Evolutionary conservation across 768 basidiomycete genomes (phyloP).

Genomic region (Crepidotus variabilis): DNA sequence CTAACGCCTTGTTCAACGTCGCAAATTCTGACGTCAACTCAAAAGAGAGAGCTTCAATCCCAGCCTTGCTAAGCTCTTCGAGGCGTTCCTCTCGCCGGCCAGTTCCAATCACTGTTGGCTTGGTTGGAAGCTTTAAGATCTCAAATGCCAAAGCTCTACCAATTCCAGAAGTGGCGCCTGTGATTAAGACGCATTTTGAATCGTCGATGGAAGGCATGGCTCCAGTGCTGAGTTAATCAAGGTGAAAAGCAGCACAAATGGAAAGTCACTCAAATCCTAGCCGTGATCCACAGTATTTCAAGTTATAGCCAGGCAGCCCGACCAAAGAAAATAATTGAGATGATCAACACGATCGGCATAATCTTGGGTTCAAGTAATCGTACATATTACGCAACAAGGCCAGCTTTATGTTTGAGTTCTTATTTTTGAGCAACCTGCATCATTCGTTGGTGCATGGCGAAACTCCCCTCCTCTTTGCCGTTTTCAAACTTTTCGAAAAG

Average conservation of each 20-base stretch:
- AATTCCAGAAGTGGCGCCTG: slow-evolving; percentile 58
- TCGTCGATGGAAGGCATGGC: slow-evolving; percentile 36
- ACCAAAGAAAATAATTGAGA: too few species aligned
- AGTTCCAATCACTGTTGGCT: slow-evolving; percentile 46
- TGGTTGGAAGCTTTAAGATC: slow-evolving; percentile 41
- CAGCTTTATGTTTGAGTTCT: too few species aligned
- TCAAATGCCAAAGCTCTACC: slow-evolving; percentile 53
- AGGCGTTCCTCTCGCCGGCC: slow-evolving; percentile 55
- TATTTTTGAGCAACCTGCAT: too few species aligned
- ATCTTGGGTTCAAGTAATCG: too few species aligned
- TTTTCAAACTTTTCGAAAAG: slow-evolving; percentile 24
- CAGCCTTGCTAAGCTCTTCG: slow-evolving; percentile 38
- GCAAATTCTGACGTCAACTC: slow-evolving; percentile 38
- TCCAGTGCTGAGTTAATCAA: too few species aligned
- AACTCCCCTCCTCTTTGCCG: slow-evolving; percentile 14
- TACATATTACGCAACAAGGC: too few species aligned
- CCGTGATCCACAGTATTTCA: too few species aligned
- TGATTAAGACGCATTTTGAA: slow-evolving; percentile 47
- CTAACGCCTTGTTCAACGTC: slow-evolving; percentile 36
- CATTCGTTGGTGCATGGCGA: neutral
- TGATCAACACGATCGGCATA: too few species aligned
- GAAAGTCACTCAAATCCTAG: too few species aligned
- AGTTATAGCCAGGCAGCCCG: too few species aligned
- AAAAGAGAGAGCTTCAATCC: slow-evolving; percentile 38
- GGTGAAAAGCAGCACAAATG: too few species aligned